Percentiles rank a stretch among this genome's conserved stretches.
phyloP scores from a whole-genome alignment of 768 basidiomycete species.

The Flagelloscypha sp. region DNA sequence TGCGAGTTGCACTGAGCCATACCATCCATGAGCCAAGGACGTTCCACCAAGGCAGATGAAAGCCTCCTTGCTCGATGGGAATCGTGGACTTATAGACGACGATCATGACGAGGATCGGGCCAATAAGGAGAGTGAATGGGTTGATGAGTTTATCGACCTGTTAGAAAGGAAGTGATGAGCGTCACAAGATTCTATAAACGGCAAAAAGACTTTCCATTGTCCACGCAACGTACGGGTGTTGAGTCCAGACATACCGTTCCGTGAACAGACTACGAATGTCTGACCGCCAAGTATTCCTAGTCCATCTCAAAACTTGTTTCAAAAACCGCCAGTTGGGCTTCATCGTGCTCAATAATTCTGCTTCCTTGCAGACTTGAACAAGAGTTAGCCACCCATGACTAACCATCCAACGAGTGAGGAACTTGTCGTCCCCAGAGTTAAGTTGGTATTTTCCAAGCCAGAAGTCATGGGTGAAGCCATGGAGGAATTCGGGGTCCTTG shows the following conservation, averaged over 20 bases:
- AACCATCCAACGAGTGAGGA: slow-evolving; percentile 94
- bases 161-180: slow-evolving; percentile 6
- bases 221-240: slow-evolving; percentile 87
- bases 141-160: slow-evolving; percentile 83
- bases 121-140: slow-evolving; percentile 78
- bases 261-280: slow-evolving; percentile 85
- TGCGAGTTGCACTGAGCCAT: slow-evolving; percentile 65
- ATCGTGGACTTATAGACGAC: slow-evolving; percentile 76
- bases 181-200: slow-evolving; percentile 23
- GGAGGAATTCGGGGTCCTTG: slow-evolving; percentile 88
- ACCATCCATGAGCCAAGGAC: slow-evolving; percentile 58
- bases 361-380: slow-evolving; percentile 79
- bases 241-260: slow-evolving; percentile 81
- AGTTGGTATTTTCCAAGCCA: slow-evolving; percentile 93
- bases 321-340: slow-evolving; percentile 95
- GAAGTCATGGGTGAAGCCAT: slow-evolving; percentile 90
- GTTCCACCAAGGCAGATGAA: slow-evolving; percentile 82
- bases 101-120: slow-evolving; percentile 70
- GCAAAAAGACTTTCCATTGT: slow-evolving; percentile 72
- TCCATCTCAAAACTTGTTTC: slow-evolving; percentile 91
- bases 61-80: slow-evolving; percentile 57
- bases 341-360: slow-evolving; percentile 86
- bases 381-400: slow-evolving; percentile 94
- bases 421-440: slow-evolving; percentile 92
- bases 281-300: slow-evolving; percentile 88